phyloP scores from a whole-genome alignment of 2,329 filamentous ascomycete genomes.

The Colletotrichum abscissum region DNA sequence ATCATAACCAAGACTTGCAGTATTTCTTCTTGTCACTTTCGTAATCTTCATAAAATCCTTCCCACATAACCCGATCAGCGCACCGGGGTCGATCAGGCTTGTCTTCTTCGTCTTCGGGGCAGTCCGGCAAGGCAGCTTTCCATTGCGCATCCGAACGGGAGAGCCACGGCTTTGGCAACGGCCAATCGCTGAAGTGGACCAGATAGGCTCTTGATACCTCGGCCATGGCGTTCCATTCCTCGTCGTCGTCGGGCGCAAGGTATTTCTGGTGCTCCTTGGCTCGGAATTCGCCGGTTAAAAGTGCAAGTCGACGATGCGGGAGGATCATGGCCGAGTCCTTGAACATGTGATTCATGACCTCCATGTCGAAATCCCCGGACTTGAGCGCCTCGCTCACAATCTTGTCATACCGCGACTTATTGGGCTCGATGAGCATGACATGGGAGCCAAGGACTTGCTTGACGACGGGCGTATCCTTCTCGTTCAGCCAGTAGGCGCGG shows the following conservation, averaged over 20 bases:
- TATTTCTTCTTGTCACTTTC: slow-evolving; percentile 15
- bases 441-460: slow-evolving; percentile 60
- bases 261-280: slow-evolving; percentile 58
- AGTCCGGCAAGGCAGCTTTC: slow-evolving; percentile 25
- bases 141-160: slow-evolving; percentile 16
- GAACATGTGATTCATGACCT: slow-evolving; percentile 73
- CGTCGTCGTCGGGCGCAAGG: slow-evolving; percentile 57
- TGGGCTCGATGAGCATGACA: slow-evolving; percentile 67
- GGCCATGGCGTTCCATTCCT: slow-evolving; percentile 66
- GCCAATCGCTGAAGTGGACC: slow-evolving; percentile 79
- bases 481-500: slow-evolving; percentile 76
- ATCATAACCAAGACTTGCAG: slow-evolving; percentile 16
- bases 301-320: slow-evolving; percentile 71
- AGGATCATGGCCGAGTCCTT: slow-evolving; percentile 68
- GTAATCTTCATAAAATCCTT: slow-evolving; percentile 22
- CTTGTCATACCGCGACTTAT: slow-evolving; percentile 38
- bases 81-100: slow-evolving; percentile 8
- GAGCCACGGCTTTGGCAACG: slow-evolving; percentile 71
- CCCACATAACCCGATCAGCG: slow-evolving; percentile 24
- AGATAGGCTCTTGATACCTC: slow-evolving; percentile 71
- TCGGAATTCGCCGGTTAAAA: slow-evolving; percentile 73
- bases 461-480: slow-evolving; percentile 56
- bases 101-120: background rate
- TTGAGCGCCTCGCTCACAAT: slow-evolving; percentile 52
- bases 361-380: slow-evolving; percentile 70